phyloP scores from a whole-genome alignment of 139 green algal genomes.

The Chlamydomonas applanata region DNA sequence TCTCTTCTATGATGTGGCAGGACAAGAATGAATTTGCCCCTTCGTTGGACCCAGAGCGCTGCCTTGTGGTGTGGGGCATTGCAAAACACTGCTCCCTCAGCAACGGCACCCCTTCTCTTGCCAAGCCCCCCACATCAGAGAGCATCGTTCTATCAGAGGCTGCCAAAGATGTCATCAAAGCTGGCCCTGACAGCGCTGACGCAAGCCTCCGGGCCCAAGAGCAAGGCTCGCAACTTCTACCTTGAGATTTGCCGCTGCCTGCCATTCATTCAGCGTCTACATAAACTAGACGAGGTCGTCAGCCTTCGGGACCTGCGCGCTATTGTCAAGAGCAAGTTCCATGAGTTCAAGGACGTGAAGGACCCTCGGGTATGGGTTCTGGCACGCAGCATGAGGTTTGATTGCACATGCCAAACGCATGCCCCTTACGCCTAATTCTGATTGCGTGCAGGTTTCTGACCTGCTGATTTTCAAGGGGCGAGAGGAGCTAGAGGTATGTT shows the following conservation, averaged over 20 bases:
- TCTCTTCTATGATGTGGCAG: no score
- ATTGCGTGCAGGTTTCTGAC: slow-evolving; percentile 60
- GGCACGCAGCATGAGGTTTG: background rate
- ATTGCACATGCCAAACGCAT: background rate
- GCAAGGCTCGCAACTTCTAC: slow-evolving; percentile 1
- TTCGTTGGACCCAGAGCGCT: no score
- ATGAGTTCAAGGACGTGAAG: slow-evolving; percentile 51
- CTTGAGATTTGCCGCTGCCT: slow-evolving; percentile 47
- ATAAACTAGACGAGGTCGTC: slow-evolving; percentile 53
- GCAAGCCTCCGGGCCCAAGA: background rate
- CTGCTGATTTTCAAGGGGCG: slow-evolving; percentile 84
- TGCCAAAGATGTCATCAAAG: background rate
- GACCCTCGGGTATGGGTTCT: slow-evolving; percentile 56
- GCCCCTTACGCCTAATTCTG: background rate
- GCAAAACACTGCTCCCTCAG: background rate
- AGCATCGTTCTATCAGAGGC: background rate
- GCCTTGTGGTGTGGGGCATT: no score
- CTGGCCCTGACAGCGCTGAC: background rate
- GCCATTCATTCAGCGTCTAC: slow-evolving; percentile 52
- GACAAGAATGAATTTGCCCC: no score
- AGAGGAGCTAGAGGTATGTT: slow-evolving; percentile 79
- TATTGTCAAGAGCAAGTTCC: slow-evolving; percentile 52
- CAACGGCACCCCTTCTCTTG: background rate
- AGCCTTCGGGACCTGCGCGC: slow-evolving; percentile 39
- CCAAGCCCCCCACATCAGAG: background rate